Evolutionary conservation across 306 rosid genomes (phyloP).

Genomic region (Quercus robur): DNA sequence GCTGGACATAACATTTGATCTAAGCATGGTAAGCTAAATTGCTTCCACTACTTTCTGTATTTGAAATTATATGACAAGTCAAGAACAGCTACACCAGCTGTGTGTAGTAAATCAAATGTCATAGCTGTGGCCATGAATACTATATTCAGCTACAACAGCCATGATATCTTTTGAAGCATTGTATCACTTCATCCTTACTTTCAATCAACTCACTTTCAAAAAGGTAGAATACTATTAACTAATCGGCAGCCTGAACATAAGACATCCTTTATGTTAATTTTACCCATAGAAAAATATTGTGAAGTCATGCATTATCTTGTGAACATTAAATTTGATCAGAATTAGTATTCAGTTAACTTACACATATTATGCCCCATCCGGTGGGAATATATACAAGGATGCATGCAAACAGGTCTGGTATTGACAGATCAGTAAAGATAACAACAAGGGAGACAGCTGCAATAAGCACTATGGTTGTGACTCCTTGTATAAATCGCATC

Average conservation of each 20-base stretch:
- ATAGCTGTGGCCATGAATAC: neutral
- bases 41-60: neutral
- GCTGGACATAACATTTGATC: neutral
- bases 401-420: conserved; percentile 82
- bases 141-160: neutral
- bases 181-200: neutral
- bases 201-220: neutral
- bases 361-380: conserved; percentile 89
- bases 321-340: neutral
- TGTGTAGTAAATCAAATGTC: neutral
- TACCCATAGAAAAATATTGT: no score
- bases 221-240: neutral
- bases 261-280: no score
- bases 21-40: neutral
- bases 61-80: neutral
- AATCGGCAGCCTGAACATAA: neutral
- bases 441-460: conserved; percentile 69
- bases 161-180: neutral
- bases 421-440: conserved; percentile 54
- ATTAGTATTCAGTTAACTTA: conserved; percentile 34
- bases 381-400: conserved; percentile 82
- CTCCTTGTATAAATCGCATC: conserved; percentile 82
- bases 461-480: conserved; percentile 56
- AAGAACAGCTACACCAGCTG: neutral
- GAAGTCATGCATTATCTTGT: neutral